Evolutionary conservation across 495 filamentous ascomycete species (phyloP).

Genomic region (Neurospora discreta): DNA sequence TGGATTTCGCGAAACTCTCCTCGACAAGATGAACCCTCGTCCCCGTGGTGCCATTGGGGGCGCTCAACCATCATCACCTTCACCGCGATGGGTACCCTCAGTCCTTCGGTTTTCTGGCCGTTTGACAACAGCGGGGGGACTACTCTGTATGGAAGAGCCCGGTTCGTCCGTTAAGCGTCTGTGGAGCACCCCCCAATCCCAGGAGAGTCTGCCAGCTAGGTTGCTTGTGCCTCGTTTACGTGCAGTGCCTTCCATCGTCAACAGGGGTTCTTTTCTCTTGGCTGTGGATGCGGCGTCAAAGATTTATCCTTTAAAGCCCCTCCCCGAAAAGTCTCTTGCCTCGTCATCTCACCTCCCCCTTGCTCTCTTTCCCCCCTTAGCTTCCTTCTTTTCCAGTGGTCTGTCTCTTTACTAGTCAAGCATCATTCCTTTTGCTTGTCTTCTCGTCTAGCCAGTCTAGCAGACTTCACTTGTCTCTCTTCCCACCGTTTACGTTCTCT

Average conservation of each 20-base stretch:
- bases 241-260: background rate
- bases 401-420: constrained; percentile 18
- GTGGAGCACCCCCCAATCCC: background rate
- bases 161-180: background rate
- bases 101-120: background rate
- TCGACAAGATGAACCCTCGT: background rate
- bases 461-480: constrained; percentile 21
- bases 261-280: background rate
- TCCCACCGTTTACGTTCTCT: constrained; percentile 23
- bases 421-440: constrained; percentile 27
- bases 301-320: constrained; percentile 10
- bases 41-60: background rate
- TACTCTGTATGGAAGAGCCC: background rate
- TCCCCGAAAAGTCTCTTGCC: background rate
- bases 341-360: constrained; percentile 6
- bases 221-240: background rate
- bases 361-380: constrained; percentile 8
- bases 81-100: background rate
- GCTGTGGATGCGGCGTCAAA: background rate
- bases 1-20: constrained; percentile 7
- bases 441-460: constrained; percentile 14
- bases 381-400: constrained; percentile 13
- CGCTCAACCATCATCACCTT: background rate
- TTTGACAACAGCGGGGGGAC: background rate
- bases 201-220: background rate